phyloP scores from a whole-genome alignment of 768 basidiomycete species.

The Suillus spraguei region DNA sequence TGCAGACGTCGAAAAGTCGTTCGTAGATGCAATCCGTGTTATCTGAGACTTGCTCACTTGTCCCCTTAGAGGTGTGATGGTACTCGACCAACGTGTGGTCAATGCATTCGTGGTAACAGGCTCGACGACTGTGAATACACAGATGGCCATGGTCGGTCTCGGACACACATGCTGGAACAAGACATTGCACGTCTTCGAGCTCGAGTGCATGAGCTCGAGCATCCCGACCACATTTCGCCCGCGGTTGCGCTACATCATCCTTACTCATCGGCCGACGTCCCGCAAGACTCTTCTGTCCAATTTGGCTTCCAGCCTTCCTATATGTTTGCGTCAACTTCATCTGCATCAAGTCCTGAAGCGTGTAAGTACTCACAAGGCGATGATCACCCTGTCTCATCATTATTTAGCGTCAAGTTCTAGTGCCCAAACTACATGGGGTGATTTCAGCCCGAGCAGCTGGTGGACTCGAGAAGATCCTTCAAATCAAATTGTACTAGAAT shows the following conservation, averaged over 20 bases:
- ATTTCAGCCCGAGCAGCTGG: background rate
- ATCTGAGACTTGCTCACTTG: background rate
- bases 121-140: slow-evolving; percentile 73
- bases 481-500: slow-evolving; percentile 28
- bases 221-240: slow-evolving; percentile 49
- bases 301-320: background rate
- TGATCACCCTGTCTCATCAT: background rate
- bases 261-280: slow-evolving; percentile 30
- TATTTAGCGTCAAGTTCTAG: slow-evolving; percentile 4
- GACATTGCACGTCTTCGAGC: slow-evolving; percentile 56
- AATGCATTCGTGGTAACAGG: slow-evolving; percentile 60
- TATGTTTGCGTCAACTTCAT: background rate
- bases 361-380: background rate
- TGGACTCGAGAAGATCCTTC: slow-evolving; percentile 33
- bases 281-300: background rate
- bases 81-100: slow-evolving; percentile 61
- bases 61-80: slow-evolving; percentile 67
- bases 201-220: slow-evolving; percentile 58
- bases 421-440: background rate
- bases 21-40: background rate
- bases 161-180: slow-evolving; percentile 62
- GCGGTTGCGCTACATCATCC: slow-evolving; percentile 55
- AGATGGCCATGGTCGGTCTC: slow-evolving; percentile 61
- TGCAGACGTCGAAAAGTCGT: slow-evolving; percentile 59
- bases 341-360: slow-evolving; percentile 13